Conservation (phyloP, 495 filamentous ascomycete species). For the Aeminium ludgeri region DNA sequence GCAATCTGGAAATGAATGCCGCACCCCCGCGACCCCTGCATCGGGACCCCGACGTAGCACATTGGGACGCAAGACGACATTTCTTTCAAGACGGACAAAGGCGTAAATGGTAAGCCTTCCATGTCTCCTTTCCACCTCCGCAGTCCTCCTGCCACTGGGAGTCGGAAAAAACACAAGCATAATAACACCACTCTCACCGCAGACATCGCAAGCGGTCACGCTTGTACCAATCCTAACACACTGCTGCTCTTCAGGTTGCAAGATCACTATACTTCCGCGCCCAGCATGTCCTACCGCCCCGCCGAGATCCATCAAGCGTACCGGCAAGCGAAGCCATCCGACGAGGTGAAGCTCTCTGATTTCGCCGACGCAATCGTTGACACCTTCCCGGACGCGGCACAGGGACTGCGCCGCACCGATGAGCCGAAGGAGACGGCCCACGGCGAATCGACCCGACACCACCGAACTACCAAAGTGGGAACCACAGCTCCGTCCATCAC, state of each 20-base stretch:
- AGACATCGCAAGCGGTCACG: slow-evolving; percentile 2
- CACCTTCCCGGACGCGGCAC: not conserved
- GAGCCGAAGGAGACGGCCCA: not conserved
- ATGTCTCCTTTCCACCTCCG: too few species aligned
- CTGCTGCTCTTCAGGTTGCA: not conserved
- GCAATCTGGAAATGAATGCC: too few species aligned
- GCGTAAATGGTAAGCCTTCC: too few species aligned
- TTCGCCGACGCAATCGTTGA: not conserved
- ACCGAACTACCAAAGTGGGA: not conserved
- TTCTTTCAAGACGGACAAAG: too few species aligned
- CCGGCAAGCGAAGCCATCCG: not conserved
- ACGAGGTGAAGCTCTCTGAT: not conserved
- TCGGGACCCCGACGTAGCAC: too few species aligned
- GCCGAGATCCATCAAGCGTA: slow-evolving; percentile 1
- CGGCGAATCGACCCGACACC: not conserved
- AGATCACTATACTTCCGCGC: not conserved
- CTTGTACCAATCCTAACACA: not conserved
- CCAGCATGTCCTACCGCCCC: not conserved
- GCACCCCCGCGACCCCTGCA: too few species aligned
- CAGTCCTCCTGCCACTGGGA: not conserved
- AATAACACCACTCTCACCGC: not conserved
- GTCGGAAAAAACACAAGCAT: slow-evolving; percentile 6
- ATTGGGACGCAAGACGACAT: too few species aligned
- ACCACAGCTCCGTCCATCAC: too few species aligned
- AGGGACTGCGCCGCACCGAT: not conserved